A percentile compares a stretch with the other conserved stretches of the same genome.
Evolutionary conservation across 2,329 filamentous ascomycete genomes (phyloP).

Genomic region (Ophiostoma tasmaniense): DNA sequence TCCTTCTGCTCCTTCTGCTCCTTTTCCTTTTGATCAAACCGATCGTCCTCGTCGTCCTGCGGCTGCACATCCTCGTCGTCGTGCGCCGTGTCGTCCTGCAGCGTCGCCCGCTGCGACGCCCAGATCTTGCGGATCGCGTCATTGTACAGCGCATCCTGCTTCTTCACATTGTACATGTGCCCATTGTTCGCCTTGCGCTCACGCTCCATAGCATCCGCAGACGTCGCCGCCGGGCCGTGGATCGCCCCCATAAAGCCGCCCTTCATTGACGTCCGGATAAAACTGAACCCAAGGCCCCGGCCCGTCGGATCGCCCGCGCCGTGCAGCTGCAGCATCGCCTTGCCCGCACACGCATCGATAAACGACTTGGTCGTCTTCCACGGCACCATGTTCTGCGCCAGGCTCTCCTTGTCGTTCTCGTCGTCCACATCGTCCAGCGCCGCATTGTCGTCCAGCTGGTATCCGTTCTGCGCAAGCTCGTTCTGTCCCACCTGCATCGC

Average conservation of each 20-base stretch:
- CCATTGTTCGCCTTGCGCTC: constrained; percentile 84
- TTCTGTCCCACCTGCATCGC: constrained; percentile 94
- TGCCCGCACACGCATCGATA: constrained; percentile 83
- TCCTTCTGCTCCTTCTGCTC: too few relatives aligned
- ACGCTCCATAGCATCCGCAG: constrained; percentile 77
- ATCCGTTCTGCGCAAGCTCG: constrained; percentile 84
- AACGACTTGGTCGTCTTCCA: constrained; percentile 98
- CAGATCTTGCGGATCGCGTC: constrained; percentile 87
- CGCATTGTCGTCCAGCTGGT: constrained; percentile 53
- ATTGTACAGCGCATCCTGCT: constrained; percentile 86
- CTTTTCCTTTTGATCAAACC: constrained; percentile 49
- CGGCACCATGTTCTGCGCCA: constrained; percentile 83
- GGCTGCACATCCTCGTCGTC: constrained; percentile 52
- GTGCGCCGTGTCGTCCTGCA: constrained; percentile 64
- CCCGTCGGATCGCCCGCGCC: constrained; percentile 92
- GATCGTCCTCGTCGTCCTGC: constrained; percentile 54
- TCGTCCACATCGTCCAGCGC: constrained; percentile 59
- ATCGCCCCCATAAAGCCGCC: constrained; percentile 84
- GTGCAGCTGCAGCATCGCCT: constrained; percentile 93
- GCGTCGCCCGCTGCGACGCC: constrained; percentile 73
- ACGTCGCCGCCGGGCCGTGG: constrained; percentile 53
- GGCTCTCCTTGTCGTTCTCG: constrained; percentile 57
- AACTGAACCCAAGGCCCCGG: constrained; percentile 88
- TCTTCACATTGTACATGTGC: constrained; percentile 94
- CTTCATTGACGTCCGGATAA: constrained; percentile 98